Conservation (phyloP, 2,329 filamentous ascomycete species). For the Monascus ruber region DNA sequence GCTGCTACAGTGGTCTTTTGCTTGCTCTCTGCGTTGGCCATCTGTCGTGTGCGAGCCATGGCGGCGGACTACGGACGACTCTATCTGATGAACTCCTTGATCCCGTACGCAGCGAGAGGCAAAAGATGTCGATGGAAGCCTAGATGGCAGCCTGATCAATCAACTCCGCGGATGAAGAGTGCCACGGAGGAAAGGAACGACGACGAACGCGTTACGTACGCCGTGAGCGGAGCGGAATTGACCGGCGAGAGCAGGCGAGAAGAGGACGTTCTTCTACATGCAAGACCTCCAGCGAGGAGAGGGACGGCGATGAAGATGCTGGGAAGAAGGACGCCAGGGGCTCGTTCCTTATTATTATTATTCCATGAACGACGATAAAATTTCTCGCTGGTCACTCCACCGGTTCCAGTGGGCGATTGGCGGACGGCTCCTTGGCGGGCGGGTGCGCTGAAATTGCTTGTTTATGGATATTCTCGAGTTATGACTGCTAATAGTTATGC, state of each 20-base stretch:
- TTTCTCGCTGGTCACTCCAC: too few species aligned
- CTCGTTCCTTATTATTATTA: too few species aligned
- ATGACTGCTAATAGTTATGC: neutral
- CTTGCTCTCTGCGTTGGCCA: neutral
- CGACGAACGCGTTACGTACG: neutral
- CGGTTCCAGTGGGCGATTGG: too few species aligned
- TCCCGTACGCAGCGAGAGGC: neutral
- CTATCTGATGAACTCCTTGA: neutral
- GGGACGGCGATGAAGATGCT: too few species aligned
- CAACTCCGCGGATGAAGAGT: neutral
- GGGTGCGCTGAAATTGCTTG: too few species aligned
- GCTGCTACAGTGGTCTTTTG: neutral
- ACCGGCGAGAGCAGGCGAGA: too few species aligned
- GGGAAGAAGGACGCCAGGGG: too few species aligned
- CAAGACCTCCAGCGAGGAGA: too few species aligned
- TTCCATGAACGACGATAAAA: too few species aligned
- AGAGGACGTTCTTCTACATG: too few species aligned
- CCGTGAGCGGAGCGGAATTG: neutral
- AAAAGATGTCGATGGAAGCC: neutral
- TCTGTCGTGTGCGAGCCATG: neutral
- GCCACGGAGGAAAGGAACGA: neutral
- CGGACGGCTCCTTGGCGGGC: too few species aligned
- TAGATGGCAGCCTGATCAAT: neutral
- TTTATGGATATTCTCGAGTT: too few species aligned
- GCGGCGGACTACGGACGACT: neutral